phyloP scores from a whole-genome alignment of 768 basidiomycete genomes.

The Tricholoma furcatifolium region DNA sequence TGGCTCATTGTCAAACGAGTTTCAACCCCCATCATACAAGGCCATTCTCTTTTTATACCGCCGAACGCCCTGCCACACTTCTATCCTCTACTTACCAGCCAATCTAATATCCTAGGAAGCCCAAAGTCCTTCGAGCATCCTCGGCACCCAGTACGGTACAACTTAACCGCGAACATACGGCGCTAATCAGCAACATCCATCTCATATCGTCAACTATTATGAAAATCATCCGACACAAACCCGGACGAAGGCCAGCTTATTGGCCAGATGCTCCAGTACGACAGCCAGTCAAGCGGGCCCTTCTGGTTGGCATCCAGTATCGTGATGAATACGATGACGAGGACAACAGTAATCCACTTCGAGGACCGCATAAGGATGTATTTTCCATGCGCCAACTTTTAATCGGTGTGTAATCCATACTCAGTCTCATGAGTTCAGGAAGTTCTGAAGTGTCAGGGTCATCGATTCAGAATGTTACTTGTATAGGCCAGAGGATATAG shows the following conservation, averaged over 20 bases:
- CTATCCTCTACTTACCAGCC: too few species aligned
- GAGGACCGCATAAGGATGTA: conserved; percentile 40
- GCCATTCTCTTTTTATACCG: too few species aligned
- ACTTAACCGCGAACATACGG: too few species aligned
- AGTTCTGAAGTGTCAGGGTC: not conserved
- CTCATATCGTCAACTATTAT: conserved; percentile 1
- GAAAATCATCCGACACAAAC: conserved; percentile 15
- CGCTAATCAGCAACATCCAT: too few species aligned
- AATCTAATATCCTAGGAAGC: too few species aligned
- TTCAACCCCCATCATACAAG: too few species aligned
- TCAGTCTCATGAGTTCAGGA: too few species aligned
- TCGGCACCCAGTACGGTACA: too few species aligned
- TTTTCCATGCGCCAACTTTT: conserved; percentile 31
- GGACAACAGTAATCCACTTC: conserved; percentile 18
- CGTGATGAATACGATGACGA: conserved; percentile 12
- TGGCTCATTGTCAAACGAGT: too few species aligned
- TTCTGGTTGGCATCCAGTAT: conserved; percentile 38
- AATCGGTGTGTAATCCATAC: conserved; percentile 27
- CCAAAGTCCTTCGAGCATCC: too few species aligned
- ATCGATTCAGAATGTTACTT: conserved; percentile 32
- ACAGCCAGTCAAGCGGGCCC: conserved; percentile 26
- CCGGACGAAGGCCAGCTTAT: conserved; percentile 6
- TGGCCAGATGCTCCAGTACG: conserved; percentile 7
- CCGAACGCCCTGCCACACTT: too few species aligned
- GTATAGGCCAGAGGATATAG: conserved; percentile 39